Percentiles rank a stretch among this genome's conserved stretches.
phyloP scores from a whole-genome alignment of 1,284 basidiomycete genomes.

The Omphalotus olearius region DNA sequence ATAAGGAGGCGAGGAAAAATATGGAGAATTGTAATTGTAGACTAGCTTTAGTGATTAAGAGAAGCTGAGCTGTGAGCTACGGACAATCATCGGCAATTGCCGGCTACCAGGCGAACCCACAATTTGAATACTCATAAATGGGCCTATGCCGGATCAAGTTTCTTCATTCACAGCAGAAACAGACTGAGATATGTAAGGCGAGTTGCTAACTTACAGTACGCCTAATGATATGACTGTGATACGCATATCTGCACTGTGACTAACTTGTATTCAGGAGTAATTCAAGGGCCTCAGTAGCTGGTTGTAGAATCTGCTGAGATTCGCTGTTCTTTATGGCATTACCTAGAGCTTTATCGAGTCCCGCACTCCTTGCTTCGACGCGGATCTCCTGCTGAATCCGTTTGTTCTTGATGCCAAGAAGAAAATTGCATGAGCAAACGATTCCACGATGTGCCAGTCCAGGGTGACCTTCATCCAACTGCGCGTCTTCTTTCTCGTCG shows the following conservation, averaged over 20 bases:
- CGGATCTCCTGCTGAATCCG: constrained; percentile 35
- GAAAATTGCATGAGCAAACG: constrained; percentile 64
- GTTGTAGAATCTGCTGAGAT: constrained; percentile 31
- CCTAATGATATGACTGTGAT: too few relatives aligned
- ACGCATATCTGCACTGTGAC: not conserved
- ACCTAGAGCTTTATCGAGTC: constrained; percentile 45
- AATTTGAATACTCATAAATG: too few relatives aligned
- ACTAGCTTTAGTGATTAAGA: not conserved
- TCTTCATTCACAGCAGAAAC: too few relatives aligned
- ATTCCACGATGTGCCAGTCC: constrained; percentile 75
- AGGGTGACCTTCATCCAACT: constrained; percentile 34
- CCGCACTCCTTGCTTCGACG: constrained; percentile 45
- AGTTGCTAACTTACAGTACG: too few relatives aligned
- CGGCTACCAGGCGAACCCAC: not conserved
- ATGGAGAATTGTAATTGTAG: not conserved
- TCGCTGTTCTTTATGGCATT: constrained; percentile 40
- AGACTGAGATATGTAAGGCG: too few relatives aligned
- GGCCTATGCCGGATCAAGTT: too few relatives aligned
- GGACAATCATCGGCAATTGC: constrained; percentile 6
- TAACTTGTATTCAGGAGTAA: constrained; percentile 24
- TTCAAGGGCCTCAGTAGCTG: constrained; percentile 43
- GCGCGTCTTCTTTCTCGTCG: constrained; percentile 28
- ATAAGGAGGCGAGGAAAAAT: not conserved
- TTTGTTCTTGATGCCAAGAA: constrained; percentile 41
- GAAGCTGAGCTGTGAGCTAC: not conserved